Base-by-base conservation (phyloP, 176 grass and related monocot species). In the Paspalum notatum region DNA sequence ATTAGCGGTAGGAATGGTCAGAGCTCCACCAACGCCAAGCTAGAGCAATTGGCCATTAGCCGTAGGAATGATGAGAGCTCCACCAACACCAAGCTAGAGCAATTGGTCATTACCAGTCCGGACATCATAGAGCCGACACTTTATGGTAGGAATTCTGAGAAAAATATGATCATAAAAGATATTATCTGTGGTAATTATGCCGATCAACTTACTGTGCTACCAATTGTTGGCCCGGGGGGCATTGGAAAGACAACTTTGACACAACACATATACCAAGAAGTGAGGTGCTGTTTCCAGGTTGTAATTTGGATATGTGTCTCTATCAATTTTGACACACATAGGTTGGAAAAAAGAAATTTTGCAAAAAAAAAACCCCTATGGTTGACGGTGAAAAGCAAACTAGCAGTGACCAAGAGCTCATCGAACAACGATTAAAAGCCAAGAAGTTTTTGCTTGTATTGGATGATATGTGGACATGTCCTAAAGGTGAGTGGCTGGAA, bases 161-260 rank as follows among this genome's bases (percentile, higher is more conserved):
- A 32, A 32, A 32, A 32, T 32, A 32, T 2, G 32, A 32, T 32
- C 3, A 32, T 32, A 32, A 2, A 32, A 2, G 32, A 32, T 3
- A 32, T 32, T 3, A 32, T n/a, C 32, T 32, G 18, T 52, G 4
- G 40, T 56, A 55, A n/a, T 42, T 45, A 1, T 39, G 24, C 2
- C 0, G 5, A 47, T 7, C 63, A 64, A 4, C 17, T 88, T 0
- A 77, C 52, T 0, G 44, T 89, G 0, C 5, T 92, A 65, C 46
- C 82, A 9, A 45, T 92, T 64, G 78, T 83, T 70, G 90, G 90
- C 0, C 65, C 75, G 0, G 82, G 82, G 2, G 89, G 89, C 2
- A 67, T 91, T 32, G 85, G 89, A 6, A 91, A 91, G 55, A 91
- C 85, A 60, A 74, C 89, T 47, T 50, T 91, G 5, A 47, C 22